Percentiles rank a stretch among this genome's conserved stretches.
Conservation (phyloP, 257 asterid species). For the Ilex aquifolium region DNA sequence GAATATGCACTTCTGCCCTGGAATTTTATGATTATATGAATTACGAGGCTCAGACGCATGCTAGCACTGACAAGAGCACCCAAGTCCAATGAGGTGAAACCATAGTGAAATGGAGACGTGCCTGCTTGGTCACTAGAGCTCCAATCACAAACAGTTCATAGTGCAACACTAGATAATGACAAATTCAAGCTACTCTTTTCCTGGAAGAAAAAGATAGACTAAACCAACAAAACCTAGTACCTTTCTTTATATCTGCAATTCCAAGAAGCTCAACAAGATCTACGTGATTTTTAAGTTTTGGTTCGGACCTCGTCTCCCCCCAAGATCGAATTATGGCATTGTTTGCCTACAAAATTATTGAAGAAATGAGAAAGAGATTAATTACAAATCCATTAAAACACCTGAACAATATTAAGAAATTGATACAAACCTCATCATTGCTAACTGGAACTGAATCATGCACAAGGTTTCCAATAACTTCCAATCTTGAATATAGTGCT, state of each 20-base stretch:
- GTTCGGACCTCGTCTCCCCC: conserved; percentile 74
- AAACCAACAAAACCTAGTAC: conserved; percentile 17
- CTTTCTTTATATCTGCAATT: conserved; percentile 69
- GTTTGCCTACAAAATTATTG: conserved; percentile 43
- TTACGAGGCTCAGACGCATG: too few species aligned
- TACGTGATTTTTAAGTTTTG: conserved; percentile 81
- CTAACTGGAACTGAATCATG: conserved; percentile 88
- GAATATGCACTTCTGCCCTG: too few species aligned
- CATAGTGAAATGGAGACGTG: not conserved
- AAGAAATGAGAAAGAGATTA: not conserved
- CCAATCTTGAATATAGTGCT: conserved; percentile 53
- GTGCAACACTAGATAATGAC: not conserved
- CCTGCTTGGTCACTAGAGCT: not conserved
- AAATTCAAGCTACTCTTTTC: not conserved
- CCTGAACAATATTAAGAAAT: conserved; percentile 6
- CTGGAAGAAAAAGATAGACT: not conserved
- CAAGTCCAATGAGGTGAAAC: too few species aligned
- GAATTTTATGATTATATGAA: too few species aligned
- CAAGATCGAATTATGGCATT: conserved; percentile 64
- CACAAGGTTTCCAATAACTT: conserved; percentile 76
- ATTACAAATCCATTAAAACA: not conserved
- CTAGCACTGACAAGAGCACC: too few species aligned
- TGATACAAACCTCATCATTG: conserved; percentile 59
- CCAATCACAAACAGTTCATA: not conserved
- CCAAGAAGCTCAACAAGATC: conserved; percentile 97